Percentiles rank a stretch among this genome's conserved stretches.
phyloP scores from a whole-genome alignment of 2,329 filamentous ascomycete genomes.

The Hypomyces perniciosus region DNA sequence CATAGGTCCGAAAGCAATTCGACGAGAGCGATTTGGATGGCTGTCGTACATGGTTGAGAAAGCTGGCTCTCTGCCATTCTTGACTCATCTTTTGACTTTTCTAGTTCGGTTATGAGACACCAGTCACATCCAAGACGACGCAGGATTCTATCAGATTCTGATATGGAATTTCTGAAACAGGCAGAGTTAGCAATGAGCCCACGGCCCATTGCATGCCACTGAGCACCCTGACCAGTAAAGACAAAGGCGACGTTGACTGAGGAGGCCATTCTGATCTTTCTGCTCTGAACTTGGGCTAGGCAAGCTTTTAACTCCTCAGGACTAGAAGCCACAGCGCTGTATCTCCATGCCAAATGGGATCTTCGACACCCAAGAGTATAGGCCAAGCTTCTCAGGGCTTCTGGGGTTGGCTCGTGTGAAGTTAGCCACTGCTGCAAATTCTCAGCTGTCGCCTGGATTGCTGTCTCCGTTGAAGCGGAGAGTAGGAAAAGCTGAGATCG shows the following conservation, averaged over 20 bases:
- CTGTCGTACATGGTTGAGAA: constrained; percentile 17
- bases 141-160: constrained; percentile 1
- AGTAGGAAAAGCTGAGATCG: no score
- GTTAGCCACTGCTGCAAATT: neutral
- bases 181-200: constrained; percentile 18
- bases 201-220: constrained; percentile 25
- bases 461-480: neutral
- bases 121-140: constrained; percentile 4
- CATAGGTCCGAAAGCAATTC: constrained; percentile 13
- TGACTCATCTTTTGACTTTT: constrained; percentile 9
- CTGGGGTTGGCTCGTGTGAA: neutral
- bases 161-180: neutral
- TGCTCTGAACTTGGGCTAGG: no score
- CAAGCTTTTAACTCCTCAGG: neutral
- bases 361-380: neutral
- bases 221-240: constrained; percentile 32
- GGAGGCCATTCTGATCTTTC: neutral
- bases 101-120: constrained; percentile 10
- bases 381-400: neutral
- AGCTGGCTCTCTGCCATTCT: constrained; percentile 17
- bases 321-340: neutral
- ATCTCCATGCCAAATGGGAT: neutral
- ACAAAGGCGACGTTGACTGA: constrained; percentile 16
- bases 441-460: neutral
- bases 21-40: constrained; percentile 19